A percentile compares a stretch with the other conserved stretches of the same genome.
These are phyloP conservation scores for Diplosphaera chodatii DNA, from an alignment of 139 green algal species.

Conservation along the genomic window DNA sequence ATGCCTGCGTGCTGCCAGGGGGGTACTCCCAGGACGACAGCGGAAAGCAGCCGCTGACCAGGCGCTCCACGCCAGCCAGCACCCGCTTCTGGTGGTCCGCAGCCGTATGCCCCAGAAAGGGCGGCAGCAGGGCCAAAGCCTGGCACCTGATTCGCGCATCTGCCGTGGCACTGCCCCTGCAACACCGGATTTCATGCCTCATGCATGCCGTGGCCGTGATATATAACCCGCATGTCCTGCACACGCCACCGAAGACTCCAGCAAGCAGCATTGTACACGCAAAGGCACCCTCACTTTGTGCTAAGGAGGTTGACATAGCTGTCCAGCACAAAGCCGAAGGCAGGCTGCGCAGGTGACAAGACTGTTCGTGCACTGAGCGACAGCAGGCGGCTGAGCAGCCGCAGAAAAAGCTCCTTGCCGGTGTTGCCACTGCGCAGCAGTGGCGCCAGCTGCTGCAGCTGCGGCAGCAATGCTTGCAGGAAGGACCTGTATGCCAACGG, in stretches of 20 bases:
- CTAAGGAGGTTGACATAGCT: slow-evolving; percentile 9
- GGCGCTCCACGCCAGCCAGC: not conserved
- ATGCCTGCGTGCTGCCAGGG: not conserved
- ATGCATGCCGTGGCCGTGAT: too few relatives aligned
- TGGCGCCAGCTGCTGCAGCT: too few relatives aligned
- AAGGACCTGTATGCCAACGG: too few relatives aligned
- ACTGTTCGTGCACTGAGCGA: not conserved
- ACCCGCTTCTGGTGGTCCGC: not conserved
- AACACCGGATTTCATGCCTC: too few relatives aligned
- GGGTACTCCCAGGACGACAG: not conserved
- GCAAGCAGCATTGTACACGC: too few relatives aligned
- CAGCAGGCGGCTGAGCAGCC: slow-evolving; percentile 8
- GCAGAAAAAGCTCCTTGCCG: not conserved
- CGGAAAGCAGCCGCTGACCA: slow-evolving; percentile 9
- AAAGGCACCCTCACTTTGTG: not conserved
- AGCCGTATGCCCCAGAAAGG: slow-evolving; percentile 6
- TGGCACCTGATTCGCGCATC: not conserved
- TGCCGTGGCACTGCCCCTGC: not conserved
- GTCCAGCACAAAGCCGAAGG: slow-evolving; percentile 8
- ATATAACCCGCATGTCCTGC: too few relatives aligned
- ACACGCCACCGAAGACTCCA: too few relatives aligned
- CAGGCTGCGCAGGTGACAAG: slow-evolving; percentile 1
- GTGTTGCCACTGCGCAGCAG: too few relatives aligned
- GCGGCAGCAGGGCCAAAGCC: slow-evolving; percentile 11
- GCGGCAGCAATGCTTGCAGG: too few relatives aligned